A percentile compares a stretch with the other conserved stretches of the same genome.
phyloP scores from a whole-genome alignment of 805 yeast species.

The Kuraishia cidri region DNA sequence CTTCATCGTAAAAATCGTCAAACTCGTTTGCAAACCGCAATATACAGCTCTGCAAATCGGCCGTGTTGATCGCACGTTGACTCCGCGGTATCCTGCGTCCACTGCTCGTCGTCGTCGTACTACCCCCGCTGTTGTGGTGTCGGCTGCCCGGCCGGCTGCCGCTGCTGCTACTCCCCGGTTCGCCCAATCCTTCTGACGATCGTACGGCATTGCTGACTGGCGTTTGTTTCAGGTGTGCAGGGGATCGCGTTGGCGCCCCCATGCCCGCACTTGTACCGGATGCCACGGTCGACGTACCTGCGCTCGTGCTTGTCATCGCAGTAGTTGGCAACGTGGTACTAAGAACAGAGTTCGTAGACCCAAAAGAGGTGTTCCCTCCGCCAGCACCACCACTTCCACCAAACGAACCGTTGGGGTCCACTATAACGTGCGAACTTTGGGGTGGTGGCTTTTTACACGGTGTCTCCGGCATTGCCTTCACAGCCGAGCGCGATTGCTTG shows the following conservation, averaged over 20 bases:
- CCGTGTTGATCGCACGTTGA: slow-evolving; percentile 23
- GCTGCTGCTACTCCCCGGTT: background rate
- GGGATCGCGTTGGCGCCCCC: background rate
- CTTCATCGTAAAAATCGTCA: slow-evolving; percentile 23
- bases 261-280: background rate
- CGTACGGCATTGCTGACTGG: too few species aligned
- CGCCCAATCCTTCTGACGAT: background rate
- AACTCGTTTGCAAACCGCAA: slow-evolving; percentile 29
- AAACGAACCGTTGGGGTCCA: slow-evolving; percentile 17
- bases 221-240: background rate
- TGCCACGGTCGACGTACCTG: background rate
- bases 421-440: slow-evolving; percentile 9
- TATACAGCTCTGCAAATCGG: slow-evolving; percentile 30
- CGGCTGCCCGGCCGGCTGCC: background rate
- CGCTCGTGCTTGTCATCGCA: background rate
- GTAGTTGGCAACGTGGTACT: background rate
- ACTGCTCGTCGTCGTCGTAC: slow-evolving; percentile 6
- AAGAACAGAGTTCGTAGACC: slow-evolving; percentile 3
- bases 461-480: slow-evolving; percentile 47
- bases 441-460: slow-evolving; percentile 50
- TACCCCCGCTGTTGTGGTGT: slow-evolving; percentile 4
- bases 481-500: slow-evolving; percentile 2
- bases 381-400: slow-evolving; percentile 1
- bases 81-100: slow-evolving; percentile 10
- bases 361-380: slow-evolving; percentile 11